Conservation (phyloP, 108 stramenopile genomes). For the Pinguiococcus pyrenoidosus region DNA sequence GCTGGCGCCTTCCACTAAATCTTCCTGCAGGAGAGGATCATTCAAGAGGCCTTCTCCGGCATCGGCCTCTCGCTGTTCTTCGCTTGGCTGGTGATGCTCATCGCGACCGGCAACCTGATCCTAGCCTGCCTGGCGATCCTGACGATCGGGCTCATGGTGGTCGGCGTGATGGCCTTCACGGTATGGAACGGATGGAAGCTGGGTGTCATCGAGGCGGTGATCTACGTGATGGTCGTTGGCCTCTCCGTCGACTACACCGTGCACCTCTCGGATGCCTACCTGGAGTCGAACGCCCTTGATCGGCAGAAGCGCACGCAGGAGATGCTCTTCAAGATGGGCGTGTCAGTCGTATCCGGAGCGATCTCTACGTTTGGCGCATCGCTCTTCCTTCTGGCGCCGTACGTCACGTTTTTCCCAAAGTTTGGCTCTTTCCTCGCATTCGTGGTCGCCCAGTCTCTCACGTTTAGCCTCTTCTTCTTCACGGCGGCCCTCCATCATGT, state of each 20-base stretch:
- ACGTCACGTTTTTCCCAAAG: neutral
- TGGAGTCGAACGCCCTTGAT: neutral
- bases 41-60: neutral
- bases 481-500: no score
- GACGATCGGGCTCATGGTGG: neutral
- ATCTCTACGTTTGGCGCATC: neutral
- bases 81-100: neutral
- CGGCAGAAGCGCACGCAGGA: neutral
- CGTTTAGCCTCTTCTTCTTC: no score
- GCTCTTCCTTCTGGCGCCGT: neutral
- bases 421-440: neutral
- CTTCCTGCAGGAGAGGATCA: neutral
- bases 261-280: neutral
- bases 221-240: constrained; percentile 1
- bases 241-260: neutral
- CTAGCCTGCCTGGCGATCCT: neutral
- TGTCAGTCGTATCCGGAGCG: neutral
- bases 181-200: constrained; percentile 4
- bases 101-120: neutral
- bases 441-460: neutral
- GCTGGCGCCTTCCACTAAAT: neutral
- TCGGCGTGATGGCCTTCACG: constrained; percentile 4
- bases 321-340: neutral
- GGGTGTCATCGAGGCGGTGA: neutral
- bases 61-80: neutral